A percentile compares a stretch with the other conserved stretches of the same genome.
phyloP scores from a whole-genome alignment of 495 filamentous ascomycete species.

The Jackrogersella minutella region DNA sequence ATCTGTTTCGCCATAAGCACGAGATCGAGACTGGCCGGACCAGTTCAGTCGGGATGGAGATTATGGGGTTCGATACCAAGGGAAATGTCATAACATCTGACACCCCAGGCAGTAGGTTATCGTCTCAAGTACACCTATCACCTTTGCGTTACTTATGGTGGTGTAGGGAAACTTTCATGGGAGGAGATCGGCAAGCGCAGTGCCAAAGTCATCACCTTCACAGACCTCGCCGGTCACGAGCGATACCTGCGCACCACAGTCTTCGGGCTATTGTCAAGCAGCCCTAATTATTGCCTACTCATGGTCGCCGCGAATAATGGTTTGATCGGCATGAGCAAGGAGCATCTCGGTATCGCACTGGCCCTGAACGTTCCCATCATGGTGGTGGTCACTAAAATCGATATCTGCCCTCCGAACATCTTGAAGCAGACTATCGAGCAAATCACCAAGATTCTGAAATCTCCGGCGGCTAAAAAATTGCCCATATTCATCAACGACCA shows the following conservation, averaged over 20 bases:
- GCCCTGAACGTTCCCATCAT: slow-evolving; percentile 97
- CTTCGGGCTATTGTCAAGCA: slow-evolving; percentile 92
- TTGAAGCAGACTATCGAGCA: slow-evolving; percentile 93
- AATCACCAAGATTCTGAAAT: slow-evolving; percentile 89
- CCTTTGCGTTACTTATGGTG: background rate
- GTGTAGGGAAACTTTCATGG: slow-evolving; percentile 75
- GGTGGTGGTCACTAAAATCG: slow-evolving; percentile 98
- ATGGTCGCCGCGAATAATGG: slow-evolving; percentile 99
- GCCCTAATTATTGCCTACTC: slow-evolving; percentile 95
- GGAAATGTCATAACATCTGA: slow-evolving; percentile 85
- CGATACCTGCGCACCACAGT: slow-evolving; percentile 95
- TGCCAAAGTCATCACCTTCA: slow-evolving; percentile 96
- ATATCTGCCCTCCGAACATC: slow-evolving; percentile 97
- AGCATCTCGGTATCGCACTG: slow-evolving; percentile 94
- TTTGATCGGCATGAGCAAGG: slow-evolving; percentile 96
- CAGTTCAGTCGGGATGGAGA: slow-evolving; percentile 97
- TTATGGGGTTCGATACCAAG: slow-evolving; percentile 94
- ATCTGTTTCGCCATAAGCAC: slow-evolving; percentile 97
- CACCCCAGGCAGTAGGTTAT: slow-evolving; percentile 76
- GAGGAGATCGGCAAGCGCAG: slow-evolving; percentile 97
- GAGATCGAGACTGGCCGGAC: slow-evolving; percentile 95
- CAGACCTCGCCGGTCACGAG: slow-evolving; percentile 94
- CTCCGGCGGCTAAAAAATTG: slow-evolving; percentile 91
- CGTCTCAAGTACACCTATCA: background rate
- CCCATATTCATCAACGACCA: slow-evolving; percentile 95